Percentiles rank a stretch among this genome's conserved stretches.
phyloP scores from a whole-genome alignment of 2,329 filamentous ascomycete species.

The Zymoseptoria ardabiliae region DNA sequence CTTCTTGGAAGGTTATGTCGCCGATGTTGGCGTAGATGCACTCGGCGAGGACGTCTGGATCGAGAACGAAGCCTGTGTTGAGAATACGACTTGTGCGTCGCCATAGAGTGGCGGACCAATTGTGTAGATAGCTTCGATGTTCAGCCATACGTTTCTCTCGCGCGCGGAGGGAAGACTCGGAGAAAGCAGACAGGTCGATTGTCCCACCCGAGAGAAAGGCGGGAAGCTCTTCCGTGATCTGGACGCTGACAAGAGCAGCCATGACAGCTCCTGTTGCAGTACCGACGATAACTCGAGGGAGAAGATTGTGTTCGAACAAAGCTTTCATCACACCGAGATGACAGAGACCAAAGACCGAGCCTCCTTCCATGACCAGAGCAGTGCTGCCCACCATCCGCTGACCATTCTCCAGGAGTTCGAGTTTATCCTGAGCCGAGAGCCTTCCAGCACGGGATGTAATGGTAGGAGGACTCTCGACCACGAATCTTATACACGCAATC shows the following conservation, averaged over 20 bases:
- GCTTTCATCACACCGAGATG: constrained; percentile 83
- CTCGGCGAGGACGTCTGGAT: constrained; percentile 72
- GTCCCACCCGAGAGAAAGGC: constrained; percentile 68
- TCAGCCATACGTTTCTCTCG: constrained; percentile 49
- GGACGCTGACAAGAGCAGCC: constrained; percentile 78
- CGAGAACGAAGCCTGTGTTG: constrained; percentile 73
- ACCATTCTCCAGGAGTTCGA: constrained; percentile 81
- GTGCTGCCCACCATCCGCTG: constrained; percentile 82
- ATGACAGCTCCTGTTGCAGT: constrained; percentile 86
- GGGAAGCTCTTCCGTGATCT: constrained; percentile 77
- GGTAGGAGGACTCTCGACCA: constrained; percentile 57
- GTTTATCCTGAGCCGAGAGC: constrained; percentile 68
- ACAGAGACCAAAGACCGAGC: constrained; percentile 85
- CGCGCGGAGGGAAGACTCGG: constrained; percentile 34
- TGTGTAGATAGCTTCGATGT: constrained; percentile 52
- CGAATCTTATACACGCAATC: constrained; percentile 69
- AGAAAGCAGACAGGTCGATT: constrained; percentile 77
- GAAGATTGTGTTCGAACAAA: constrained; percentile 63
- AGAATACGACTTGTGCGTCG: constrained; percentile 63
- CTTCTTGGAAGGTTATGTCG: constrained; percentile 87
- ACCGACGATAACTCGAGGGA: constrained; percentile 85
- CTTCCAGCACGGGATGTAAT: constrained; percentile 10
- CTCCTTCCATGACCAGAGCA: constrained; percentile 74
- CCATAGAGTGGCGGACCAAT: constrained; percentile 49
- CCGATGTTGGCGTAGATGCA: constrained; percentile 80